phyloP scores from a whole-genome alignment of 169 alveolate species.

The Cyclospora cayetanensis region DNA sequence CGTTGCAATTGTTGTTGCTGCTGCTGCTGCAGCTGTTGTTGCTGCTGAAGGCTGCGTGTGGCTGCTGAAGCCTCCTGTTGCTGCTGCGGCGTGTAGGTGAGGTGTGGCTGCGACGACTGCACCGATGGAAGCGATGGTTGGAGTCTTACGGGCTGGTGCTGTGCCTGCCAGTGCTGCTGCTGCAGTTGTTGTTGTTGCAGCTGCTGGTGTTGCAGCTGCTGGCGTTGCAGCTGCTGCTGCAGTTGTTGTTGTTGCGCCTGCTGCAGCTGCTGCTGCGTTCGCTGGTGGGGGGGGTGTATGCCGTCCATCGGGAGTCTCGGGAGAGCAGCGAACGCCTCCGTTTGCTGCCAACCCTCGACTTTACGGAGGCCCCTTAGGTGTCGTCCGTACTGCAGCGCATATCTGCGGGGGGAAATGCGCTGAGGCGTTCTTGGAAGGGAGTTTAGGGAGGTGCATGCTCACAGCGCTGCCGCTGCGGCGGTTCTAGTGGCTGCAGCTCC shows the following conservation, averaged over 20 bases:
- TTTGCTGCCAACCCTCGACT: too few species aligned
- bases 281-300: too few species aligned
- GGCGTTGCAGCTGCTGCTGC: slow-evolving; percentile 4
- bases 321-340: too few species aligned
- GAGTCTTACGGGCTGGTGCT: neutral
- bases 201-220: slow-evolving; percentile 31
- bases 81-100: neutral
- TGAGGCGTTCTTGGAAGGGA: too few species aligned
- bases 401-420: too few species aligned
- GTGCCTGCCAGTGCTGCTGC: neutral
- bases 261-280: neutral
- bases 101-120: neutral
- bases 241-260: neutral
- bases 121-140: neutral
- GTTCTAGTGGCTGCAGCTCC: too few species aligned
- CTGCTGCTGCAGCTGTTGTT: slow-evolving; percentile 27
- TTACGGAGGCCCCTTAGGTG: too few species aligned
- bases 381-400: too few species aligned
- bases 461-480: too few species aligned
- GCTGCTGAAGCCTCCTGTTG: neutral
- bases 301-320: too few species aligned
- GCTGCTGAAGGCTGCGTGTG: too few species aligned
- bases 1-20: neutral
- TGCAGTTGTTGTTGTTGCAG: neutral
- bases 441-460: too few species aligned